Evolutionary conservation across 2,329 filamentous ascomycete species (phyloP).

Genomic region (Lomentospora prolificans): DNA sequence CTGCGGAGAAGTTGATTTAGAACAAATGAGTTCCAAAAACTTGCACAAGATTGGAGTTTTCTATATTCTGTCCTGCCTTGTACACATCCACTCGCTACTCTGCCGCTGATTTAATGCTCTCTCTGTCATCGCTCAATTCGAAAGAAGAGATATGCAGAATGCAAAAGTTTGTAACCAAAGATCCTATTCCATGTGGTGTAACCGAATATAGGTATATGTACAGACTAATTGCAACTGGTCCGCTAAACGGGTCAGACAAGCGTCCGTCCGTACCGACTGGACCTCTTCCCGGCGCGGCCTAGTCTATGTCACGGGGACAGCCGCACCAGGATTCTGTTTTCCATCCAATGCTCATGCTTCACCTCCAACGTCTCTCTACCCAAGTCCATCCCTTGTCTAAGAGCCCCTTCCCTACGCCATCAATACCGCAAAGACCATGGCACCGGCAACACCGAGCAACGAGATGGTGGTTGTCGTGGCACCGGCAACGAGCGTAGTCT

Average conservation of each 20-base stretch:
- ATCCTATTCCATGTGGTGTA: neutral
- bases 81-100: too few species aligned
- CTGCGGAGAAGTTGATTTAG: too few species aligned
- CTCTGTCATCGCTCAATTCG: too few species aligned
- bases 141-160: too few species aligned
- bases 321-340: neutral
- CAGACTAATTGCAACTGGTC: neutral
- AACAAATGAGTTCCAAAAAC: too few species aligned
- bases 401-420: neutral
- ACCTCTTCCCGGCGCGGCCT: neutral
- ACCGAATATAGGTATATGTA: constrained; percentile 4
- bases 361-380: neutral
- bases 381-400: neutral
- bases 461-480: neutral
- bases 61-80: too few species aligned
- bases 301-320: neutral
- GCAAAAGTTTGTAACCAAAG: neutral
- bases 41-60: too few species aligned
- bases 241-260: neutral
- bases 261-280: neutral
- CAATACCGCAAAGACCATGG: neutral
- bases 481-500: neutral
- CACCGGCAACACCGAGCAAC: neutral
- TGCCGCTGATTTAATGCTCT: too few species aligned
- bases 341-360: neutral